Conservation (phyloP, 2,329 filamentous ascomycete genomes). For the Sporothrix globosa region DNA sequence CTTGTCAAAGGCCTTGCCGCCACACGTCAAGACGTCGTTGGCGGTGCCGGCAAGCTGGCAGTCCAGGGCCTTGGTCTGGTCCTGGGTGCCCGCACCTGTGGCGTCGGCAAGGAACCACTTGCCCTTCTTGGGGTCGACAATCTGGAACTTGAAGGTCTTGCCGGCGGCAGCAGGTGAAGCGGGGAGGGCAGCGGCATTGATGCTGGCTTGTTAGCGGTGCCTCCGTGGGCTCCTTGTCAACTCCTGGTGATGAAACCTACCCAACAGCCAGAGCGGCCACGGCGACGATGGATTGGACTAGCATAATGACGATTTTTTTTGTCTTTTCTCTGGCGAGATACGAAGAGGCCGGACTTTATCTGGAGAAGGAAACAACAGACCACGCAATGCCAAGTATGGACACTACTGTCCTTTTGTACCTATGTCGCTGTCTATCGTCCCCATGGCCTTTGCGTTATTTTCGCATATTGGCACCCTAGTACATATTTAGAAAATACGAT, state of each 20-base stretch:
- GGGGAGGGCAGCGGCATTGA: slow-evolving; percentile 34
- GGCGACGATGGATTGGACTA: neutral
- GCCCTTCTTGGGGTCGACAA: slow-evolving; percentile 37
- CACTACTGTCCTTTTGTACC: neutral
- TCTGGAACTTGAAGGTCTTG: slow-evolving; percentile 37
- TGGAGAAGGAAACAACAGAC: no score
- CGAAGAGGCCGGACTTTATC: neutral
- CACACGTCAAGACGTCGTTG: slow-evolving; percentile 36
- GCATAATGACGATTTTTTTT: neutral
- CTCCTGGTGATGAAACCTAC: neutral
- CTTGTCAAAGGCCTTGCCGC: slow-evolving; percentile 35
- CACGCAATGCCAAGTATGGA: neutral
- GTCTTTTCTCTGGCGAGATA: neutral
- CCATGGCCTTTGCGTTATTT: neutral
- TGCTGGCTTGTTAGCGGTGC: slow-evolving; percentile 28
- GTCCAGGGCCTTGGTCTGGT: slow-evolving; percentile 35
- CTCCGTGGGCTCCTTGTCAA: neutral
- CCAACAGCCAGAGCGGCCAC: slow-evolving; percentile 3
- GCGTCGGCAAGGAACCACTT: slow-evolving; percentile 35
- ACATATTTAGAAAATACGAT: neutral
- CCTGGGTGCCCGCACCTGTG: slow-evolving; percentile 32
- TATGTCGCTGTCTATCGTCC: neutral
- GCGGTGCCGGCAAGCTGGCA: slow-evolving; percentile 30
- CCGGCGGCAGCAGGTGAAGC: neutral
- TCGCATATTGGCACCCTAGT: neutral